Conservation (phyloP, 1,284 basidiomycete genomes). For the Boletellus deceptivus region DNA sequence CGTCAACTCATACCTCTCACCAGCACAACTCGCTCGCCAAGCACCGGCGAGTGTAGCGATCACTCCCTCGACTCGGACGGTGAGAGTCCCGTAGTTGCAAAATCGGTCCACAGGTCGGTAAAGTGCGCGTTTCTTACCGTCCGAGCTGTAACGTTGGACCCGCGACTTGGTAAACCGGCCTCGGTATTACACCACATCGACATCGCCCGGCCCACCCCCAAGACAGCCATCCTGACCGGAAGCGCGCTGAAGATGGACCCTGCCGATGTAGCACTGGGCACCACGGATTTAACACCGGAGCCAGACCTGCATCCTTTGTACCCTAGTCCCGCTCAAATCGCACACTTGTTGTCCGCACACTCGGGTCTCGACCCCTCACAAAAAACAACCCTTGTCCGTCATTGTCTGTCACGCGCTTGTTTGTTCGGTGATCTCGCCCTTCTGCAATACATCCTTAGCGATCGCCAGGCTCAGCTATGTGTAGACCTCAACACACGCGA, state of each 20-base stretch:
- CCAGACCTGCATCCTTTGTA: conserved; percentile 77
- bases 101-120: conserved; percentile 4
- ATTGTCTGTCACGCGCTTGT: conserved; percentile 70
- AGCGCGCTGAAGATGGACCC: conserved; percentile 13
- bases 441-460: conserved; percentile 68
- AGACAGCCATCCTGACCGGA: conserved; percentile 1
- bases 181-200: conserved; percentile 1
- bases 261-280: conserved; percentile 6
- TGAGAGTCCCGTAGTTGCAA: conserved; percentile 2
- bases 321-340: conserved; percentile 62
- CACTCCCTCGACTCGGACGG: conserved; percentile 1
- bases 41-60: conserved; percentile 1
- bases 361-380: conserved; percentile 67
- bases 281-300: conserved; percentile 59
- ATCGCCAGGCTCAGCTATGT: conserved; percentile 65
- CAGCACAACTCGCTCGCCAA: conserved; percentile 1
- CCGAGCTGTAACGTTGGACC: conserved; percentile 19
- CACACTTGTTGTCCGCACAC: conserved; percentile 58
- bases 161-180: conserved; percentile 6
- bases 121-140: conserved; percentile 14
- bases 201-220: conserved; percentile 4
- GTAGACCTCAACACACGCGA: conserved; percentile 70
- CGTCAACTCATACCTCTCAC: background rate
- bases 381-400: conserved; percentile 64
- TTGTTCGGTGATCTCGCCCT: conserved; percentile 71